phyloP scores from a whole-genome alignment of 192 early-diverging fungal genomes.

The Coemansia sp. region DNA sequence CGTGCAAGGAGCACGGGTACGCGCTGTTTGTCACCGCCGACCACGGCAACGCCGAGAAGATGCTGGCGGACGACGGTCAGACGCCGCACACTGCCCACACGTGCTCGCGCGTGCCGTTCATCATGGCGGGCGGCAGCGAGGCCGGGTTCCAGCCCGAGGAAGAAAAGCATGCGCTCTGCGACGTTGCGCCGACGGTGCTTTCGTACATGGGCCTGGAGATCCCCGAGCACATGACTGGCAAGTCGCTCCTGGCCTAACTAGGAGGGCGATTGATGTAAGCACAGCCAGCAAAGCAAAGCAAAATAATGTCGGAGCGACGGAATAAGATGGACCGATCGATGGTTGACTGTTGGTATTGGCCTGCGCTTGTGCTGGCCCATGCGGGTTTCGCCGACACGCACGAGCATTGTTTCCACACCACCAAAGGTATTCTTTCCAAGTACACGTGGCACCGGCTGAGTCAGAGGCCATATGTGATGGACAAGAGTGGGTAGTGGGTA shows the following conservation, averaged over 20 bases:
- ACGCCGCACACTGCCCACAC: conserved; percentile 98
- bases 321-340: neutral
- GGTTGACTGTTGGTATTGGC: no score
- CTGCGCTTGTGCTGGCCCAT: no score
- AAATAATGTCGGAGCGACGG: no score
- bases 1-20: conserved; percentile 86
- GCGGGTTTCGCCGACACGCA: no score
- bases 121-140: conserved; percentile 65
- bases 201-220: conserved; percentile 85
- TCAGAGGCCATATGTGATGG: no score
- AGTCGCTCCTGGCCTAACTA: conserved; percentile 55
- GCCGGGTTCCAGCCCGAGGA: conserved; percentile 53
- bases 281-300: no score
- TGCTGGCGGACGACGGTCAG: conserved; percentile 76
- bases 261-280: no score
- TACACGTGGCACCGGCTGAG: no score
- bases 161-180: conserved; percentile 75
- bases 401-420: no score
- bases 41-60: conserved; percentile 99
- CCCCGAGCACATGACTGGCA: conserved; percentile 95
- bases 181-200: conserved; percentile 96
- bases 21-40: conserved; percentile 94
- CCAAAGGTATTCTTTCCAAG: no score
- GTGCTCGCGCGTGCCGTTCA: conserved; percentile 82
- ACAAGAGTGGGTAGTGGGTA: no score